These are phyloP conservation scores for Somion occarium DNA, from an alignment of 1,284 basidiomycete species.

Conservation along the genomic window DNA sequence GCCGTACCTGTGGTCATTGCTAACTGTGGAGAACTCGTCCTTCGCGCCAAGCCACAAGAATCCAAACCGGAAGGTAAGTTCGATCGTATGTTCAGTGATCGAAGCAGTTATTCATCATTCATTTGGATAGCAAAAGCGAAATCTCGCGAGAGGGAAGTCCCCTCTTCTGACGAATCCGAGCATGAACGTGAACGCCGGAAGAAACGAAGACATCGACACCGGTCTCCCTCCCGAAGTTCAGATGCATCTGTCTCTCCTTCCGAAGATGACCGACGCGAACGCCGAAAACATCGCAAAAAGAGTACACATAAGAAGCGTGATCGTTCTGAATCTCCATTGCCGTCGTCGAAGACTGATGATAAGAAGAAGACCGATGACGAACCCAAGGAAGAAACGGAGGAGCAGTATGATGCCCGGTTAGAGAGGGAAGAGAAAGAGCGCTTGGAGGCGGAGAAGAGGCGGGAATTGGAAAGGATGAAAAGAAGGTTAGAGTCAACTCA, in stretches of 20 bases:
- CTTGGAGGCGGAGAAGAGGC: conserved; percentile 39
- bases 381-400: conserved; percentile 50
- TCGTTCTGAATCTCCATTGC: conserved; percentile 13
- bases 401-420: conserved; percentile 66
- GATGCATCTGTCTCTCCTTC: conserved; percentile 9
- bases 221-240: conserved; percentile 21
- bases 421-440: conserved; percentile 69
- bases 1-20: conserved; percentile 65
- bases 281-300: conserved; percentile 23
- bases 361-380: conserved; percentile 24
- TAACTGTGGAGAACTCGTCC: conserved; percentile 83
- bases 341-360: neutral
- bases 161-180: conserved; percentile 13
- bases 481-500: conserved; percentile 28
- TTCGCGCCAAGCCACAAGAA: conserved; percentile 39
- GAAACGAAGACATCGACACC: conserved; percentile 29
- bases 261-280: conserved; percentile 2
- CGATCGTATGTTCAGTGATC: neutral
- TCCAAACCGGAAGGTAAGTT: neutral
- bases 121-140: conserved; percentile 16
- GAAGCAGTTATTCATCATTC: conserved; percentile 5
- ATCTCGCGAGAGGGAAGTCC: conserved; percentile 7
- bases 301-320: conserved; percentile 18
- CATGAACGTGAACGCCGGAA: conserved; percentile 20
- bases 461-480: conserved; percentile 47